A percentile compares a stretch with the other conserved stretches of the same genome.
phyloP scores from a whole-genome alignment of 345 rosid genomes.

The Linum trigynum region DNA sequence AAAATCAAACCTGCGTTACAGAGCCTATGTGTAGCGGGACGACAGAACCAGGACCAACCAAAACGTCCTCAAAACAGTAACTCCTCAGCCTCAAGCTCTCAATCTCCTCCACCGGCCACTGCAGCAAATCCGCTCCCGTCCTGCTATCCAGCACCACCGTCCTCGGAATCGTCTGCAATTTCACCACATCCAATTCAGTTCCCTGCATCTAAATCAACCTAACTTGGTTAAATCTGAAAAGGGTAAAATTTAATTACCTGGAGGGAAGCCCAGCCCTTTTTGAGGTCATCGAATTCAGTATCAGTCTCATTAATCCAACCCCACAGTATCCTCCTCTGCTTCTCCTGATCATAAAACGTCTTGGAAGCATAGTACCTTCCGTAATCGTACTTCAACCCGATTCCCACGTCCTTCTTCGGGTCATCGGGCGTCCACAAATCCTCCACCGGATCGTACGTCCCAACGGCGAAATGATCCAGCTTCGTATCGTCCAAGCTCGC shows the following conservation, averaged over 20 bases:
- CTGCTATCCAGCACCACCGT: conserved; percentile 47
- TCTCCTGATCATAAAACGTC: too few species aligned
- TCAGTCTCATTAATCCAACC: conserved; percentile 96
- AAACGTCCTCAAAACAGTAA: too few species aligned
- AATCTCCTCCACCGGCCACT: too few species aligned
- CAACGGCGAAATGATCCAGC: conserved; percentile 65
- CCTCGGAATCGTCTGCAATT: conserved; percentile 60
- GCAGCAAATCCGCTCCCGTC: conserved; percentile 19
- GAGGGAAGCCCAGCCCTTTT: conserved; percentile 17
- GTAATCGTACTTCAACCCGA: too few species aligned
- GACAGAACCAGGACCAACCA: conserved; percentile 46
- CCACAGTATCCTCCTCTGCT: conserved; percentile 35
- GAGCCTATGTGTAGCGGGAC: conserved; percentile 45
- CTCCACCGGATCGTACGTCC: conserved; percentile 46
- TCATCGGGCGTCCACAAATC: conserved; percentile 78
- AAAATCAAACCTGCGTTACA: conserved; percentile 44
- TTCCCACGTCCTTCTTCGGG: conserved; percentile 30
- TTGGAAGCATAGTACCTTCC: too few species aligned
- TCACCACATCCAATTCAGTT: too few species aligned
- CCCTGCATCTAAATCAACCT: too few species aligned
- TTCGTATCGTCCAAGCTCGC: conserved; percentile 28
- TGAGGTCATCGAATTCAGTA: conserved; percentile 9
- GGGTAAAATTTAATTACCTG: conserved; percentile 40
- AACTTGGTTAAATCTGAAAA: too few species aligned
- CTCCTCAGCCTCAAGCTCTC: too few species aligned